Conservation (phyloP, 176 grass and related monocot genomes). For the Cocos nucifera region DNA sequence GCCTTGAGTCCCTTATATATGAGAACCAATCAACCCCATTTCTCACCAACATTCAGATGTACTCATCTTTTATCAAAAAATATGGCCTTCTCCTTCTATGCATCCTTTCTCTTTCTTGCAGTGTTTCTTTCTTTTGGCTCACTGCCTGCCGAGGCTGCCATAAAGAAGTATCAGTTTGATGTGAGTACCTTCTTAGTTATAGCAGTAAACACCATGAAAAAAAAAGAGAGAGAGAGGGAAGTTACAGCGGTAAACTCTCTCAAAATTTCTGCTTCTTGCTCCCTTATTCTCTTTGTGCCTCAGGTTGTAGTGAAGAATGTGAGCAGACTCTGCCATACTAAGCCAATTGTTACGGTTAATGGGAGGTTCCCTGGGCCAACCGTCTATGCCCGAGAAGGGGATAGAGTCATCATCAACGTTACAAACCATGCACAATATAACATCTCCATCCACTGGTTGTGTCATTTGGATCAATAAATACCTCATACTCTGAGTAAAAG, state of each 20-base stretch:
- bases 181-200: constrained; percentile 24
- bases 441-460: constrained; percentile 55
- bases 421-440: constrained; percentile 39
- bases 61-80: too few species aligned
- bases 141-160: constrained; percentile 23
- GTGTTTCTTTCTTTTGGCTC: background rate
- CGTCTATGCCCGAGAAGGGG: constrained; percentile 49
- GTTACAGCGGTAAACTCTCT: too few species aligned
- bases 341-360: constrained; percentile 48
- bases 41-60: background rate
- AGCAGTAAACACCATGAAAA: too few species aligned
- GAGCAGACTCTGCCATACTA: constrained; percentile 49
- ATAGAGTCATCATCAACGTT: constrained; percentile 44
- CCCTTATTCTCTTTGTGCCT: background rate
- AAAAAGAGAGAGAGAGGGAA: too few species aligned
- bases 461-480: background rate
- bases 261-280: background rate
- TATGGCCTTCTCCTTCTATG: constrained; percentile 1
- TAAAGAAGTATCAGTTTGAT: constrained; percentile 59
- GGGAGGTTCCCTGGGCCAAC: constrained; percentile 49
- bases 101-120: background rate
- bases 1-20: background rate
- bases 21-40: background rate
- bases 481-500: too few species aligned
- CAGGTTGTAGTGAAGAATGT: constrained; percentile 51